Percentiles rank a stretch among this genome's conserved stretches.
phyloP scores from a whole-genome alignment of 176 grass and related monocot species.

The Elaeis guineensis region DNA sequence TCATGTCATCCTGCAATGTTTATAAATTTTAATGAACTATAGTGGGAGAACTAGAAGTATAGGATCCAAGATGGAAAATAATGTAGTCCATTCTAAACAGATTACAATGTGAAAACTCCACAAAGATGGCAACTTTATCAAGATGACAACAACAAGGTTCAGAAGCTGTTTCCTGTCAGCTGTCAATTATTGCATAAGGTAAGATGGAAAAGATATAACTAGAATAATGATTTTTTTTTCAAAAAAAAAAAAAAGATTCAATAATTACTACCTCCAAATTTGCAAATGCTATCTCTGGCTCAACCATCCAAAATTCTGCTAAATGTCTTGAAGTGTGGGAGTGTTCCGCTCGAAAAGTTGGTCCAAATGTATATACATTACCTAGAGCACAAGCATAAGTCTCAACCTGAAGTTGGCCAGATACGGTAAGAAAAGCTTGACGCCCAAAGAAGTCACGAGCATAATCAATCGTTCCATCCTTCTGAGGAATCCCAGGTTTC shows the following conservation, averaged over 20 bases:
- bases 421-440: conserved; percentile 91
- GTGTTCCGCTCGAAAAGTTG: conserved; percentile 91
- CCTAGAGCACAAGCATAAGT: conserved; percentile 86
- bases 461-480: conserved; percentile 55
- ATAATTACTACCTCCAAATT: conserved; percentile 57
- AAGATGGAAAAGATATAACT: too few relatives aligned
- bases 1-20: conserved; percentile 77
- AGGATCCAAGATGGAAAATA: too few relatives aligned
- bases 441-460: conserved; percentile 80
- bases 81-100: too few relatives aligned
- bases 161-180: too few relatives aligned
- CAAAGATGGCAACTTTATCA: too few relatives aligned
- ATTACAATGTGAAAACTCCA: too few relatives aligned
- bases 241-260: background rate
- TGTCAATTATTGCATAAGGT: too few relatives aligned
- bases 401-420: conserved; percentile 92
- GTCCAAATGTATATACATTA: conserved; percentile 92
- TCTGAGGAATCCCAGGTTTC: conserved; percentile 63
- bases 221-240: too few relatives aligned
- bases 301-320: conserved; percentile 99
- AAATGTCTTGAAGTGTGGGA: conserved; percentile 84
- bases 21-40: background rate
- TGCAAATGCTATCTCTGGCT: conserved; percentile 95
- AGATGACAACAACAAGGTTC: too few relatives aligned
- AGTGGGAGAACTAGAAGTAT: too few relatives aligned